Base-by-base conservation (phyloP, 805 yeast genomes). In the Clavispora vitiphila region DNA sequence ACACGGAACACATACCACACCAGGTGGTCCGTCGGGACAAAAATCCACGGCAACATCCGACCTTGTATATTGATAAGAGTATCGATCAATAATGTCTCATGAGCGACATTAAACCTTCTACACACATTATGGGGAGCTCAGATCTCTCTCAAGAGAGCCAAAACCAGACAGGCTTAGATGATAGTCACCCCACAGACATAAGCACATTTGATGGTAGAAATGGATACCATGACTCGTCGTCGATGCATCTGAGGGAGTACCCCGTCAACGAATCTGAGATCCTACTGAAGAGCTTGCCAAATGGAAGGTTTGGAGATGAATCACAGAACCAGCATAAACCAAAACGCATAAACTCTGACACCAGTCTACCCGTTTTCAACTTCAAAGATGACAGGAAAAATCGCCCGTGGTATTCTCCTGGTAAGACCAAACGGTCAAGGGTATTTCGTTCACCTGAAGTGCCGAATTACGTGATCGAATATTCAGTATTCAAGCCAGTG, bases 401-500 rank as follows among this genome's bases (percentile, higher is more conserved):
- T 2, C 9, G n/a, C 3, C 19, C 20, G 12, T 29, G 32, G 32
- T 29, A 26, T 26, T 26, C 30, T 4, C 16, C 30, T n/a, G 15
- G 14, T 14, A 26, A 26, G 15, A 26, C 6, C 2, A n/a, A 8
- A n/a, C 9, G 30, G 7, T 5, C 6, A 6, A 12, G 6, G 9
- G 9, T 6, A 5, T n/a, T 7, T 3, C 8, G 8, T 2, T 5
- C 16, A 2, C 12, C 9, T n/a, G 8, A 26, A 26, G 16, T 2
- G 3, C 30, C 32, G 5, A 10, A 2, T 15, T 64, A 67, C 56
- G 74, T 73, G 41, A 78, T 79, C 23, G 76, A 74, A 44, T 77
- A 77, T 50, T 73, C 81, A 2, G 83, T 79, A 4, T 78, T 78
- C 56, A 67, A 65, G 50, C 66, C 77, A 3, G 21, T 56, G 8